Evolutionary conservation across 2,329 filamentous ascomycete genomes (phyloP).

Genomic region (Arthrobotrys sinensis): DNA sequence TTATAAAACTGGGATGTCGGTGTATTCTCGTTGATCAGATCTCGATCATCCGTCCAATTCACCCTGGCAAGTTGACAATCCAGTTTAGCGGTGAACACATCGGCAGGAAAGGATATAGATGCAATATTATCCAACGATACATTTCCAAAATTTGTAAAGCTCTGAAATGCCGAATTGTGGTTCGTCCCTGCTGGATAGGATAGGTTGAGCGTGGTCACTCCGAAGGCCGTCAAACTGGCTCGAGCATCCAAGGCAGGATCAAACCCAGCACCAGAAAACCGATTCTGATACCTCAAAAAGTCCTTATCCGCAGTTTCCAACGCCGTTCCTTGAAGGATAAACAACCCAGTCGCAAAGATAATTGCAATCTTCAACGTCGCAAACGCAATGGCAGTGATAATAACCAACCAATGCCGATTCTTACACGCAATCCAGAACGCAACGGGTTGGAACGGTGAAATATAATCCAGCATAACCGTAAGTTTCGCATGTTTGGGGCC

Average conservation of each 20-base stretch:
- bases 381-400: slow-evolving; percentile 36
- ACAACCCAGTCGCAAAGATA: slow-evolving; percentile 56
- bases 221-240: slow-evolving; percentile 50
- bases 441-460: slow-evolving; percentile 59
- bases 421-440: slow-evolving; percentile 57
- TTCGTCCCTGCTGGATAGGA: slow-evolving; percentile 60
- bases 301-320: slow-evolving; percentile 26
- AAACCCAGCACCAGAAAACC: slow-evolving; percentile 34
- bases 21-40: slow-evolving; percentile 24
- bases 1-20: slow-evolving; percentile 56
- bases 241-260: slow-evolving; percentile 38
- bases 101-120: slow-evolving; percentile 37
- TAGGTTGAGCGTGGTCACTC: slow-evolving; percentile 39
- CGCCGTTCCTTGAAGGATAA: slow-evolving; percentile 49
- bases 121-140: slow-evolving; percentile 41
- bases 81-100: slow-evolving; percentile 50
- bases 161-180: slow-evolving; percentile 42
- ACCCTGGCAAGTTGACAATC: slow-evolving; percentile 47
- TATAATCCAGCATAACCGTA: slow-evolving; percentile 60
- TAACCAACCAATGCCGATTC: slow-evolving; percentile 59
- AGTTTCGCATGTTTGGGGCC: slow-evolving; percentile 56
- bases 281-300: slow-evolving; percentile 38
- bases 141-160: slow-evolving; percentile 32
- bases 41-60: slow-evolving; percentile 41
- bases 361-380: slow-evolving; percentile 53